Evolutionary conservation across 345 rosid species (phyloP).

Genomic region (Laguncularia racemosa): DNA sequence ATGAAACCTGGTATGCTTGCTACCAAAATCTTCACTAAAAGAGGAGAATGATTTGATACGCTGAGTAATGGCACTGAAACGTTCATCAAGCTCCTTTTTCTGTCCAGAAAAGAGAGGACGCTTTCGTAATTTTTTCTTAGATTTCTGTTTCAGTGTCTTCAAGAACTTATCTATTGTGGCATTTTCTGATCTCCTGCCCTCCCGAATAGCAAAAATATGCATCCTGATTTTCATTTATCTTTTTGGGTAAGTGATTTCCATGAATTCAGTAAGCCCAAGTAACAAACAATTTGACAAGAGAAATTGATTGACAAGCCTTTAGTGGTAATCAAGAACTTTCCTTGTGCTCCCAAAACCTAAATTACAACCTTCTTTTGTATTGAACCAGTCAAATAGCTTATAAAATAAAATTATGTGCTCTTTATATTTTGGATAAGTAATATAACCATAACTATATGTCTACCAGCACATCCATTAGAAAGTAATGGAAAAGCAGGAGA

Average conservation of each 20-base stretch:
- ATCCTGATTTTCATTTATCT: constrained; percentile 38
- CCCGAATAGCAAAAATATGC: constrained; percentile 51
- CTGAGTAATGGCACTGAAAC: constrained; percentile 46
- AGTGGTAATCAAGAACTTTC: too few relatives aligned
- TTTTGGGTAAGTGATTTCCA: background rate
- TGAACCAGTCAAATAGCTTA: too few relatives aligned
- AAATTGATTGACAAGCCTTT: background rate
- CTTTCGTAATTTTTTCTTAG: constrained; percentile 18
- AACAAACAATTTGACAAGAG: background rate
- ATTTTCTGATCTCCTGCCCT: constrained; percentile 52
- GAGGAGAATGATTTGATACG: constrained; percentile 62
- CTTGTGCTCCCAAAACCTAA: too few relatives aligned
- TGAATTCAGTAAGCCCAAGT: background rate
- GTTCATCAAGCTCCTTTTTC: constrained; percentile 41
- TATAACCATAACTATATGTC: too few relatives aligned
- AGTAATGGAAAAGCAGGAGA: too few relatives aligned
- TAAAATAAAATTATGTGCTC: too few relatives aligned
- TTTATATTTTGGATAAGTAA: too few relatives aligned
- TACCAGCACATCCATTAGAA: too few relatives aligned
- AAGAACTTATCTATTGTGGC: constrained; percentile 30
- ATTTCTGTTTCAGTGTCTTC: constrained; percentile 22
- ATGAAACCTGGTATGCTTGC: constrained; percentile 68
- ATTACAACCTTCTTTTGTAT: too few relatives aligned
- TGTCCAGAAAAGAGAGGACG: constrained; percentile 27
- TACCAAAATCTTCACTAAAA: constrained; percentile 42